Percentiles rank a stretch among this genome's conserved stretches.
Conservation (phyloP, 805 yeast species). For the Kuraishia molischiana region DNA sequence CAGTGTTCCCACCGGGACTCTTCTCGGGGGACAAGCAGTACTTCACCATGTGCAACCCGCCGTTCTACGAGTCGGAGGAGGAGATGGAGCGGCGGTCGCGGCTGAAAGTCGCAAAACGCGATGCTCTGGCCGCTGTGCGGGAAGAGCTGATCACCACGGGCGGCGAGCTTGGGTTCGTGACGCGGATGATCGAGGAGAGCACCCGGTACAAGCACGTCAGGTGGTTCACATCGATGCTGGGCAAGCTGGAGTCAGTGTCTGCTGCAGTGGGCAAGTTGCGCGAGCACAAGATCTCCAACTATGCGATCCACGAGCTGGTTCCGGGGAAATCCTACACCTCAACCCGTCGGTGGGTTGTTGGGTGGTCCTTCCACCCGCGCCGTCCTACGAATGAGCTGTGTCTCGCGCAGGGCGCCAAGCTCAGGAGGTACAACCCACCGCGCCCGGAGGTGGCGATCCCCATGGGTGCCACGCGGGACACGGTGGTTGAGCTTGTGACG, state of each 20-base stretch:
- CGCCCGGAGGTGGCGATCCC: too few species aligned
- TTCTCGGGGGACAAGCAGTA: neutral
- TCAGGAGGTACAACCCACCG: conserved; percentile 2
- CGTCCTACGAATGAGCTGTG: conserved; percentile 1
- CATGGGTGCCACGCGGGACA: too few species aligned
- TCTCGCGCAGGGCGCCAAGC: neutral
- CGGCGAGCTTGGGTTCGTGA: conserved; percentile 34
- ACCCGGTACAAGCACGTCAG: conserved; percentile 5
- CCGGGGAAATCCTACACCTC: conserved; percentile 11
- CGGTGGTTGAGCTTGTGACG: too few species aligned
- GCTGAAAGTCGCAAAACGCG: conserved; percentile 12
- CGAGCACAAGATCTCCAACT: conserved; percentile 11
- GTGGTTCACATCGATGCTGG: conserved; percentile 29
- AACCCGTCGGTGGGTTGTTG: conserved; percentile 27
- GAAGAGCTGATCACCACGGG: conserved; percentile 32
- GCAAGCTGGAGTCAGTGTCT: conserved; percentile 10
- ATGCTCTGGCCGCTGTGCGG: conserved; percentile 15
- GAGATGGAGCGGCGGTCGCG: conserved; percentile 10
- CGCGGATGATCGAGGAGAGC: conserved; percentile 24
- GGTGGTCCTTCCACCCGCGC: conserved; percentile 21
- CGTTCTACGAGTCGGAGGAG: conserved; percentile 34
- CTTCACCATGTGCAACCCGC: conserved; percentile 43
- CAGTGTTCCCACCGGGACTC: conserved; percentile 7
- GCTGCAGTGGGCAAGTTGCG: conserved; percentile 7
- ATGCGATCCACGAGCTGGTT: conserved; percentile 19